Percentiles rank a stretch among this genome's conserved stretches.
Conservation (phyloP, 768 basidiomycete species). For the Lactarius trivialis region DNA sequence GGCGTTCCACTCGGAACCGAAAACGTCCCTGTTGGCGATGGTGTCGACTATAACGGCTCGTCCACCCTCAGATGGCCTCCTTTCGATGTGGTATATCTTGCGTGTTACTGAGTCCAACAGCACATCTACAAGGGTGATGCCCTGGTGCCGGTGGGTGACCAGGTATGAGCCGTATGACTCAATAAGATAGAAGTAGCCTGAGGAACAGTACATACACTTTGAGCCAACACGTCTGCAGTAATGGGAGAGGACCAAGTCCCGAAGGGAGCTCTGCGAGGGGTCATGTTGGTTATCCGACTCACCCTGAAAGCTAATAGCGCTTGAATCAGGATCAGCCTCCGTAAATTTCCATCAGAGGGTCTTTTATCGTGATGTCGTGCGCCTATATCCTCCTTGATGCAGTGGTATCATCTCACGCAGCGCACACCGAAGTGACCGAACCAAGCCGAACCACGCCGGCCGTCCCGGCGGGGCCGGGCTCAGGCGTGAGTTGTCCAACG, state of each 20-base stretch:
- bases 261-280: slow-evolving; percentile 11
- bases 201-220: not conserved
- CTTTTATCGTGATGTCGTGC: not conserved
- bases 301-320: not conserved
- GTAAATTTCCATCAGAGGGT: no score
- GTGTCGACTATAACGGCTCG: slow-evolving; percentile 55
- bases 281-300: not conserved
- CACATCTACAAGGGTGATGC: slow-evolving; percentile 35
- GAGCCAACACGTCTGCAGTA: slow-evolving; percentile 15
- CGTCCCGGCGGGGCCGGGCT: no score
- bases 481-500: no score
- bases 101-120: slow-evolving; percentile 46
- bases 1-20: slow-evolving; percentile 49
- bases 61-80: slow-evolving; percentile 48
- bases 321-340: accelerated
- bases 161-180: not conserved
- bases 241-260: slow-evolving; percentile 21
- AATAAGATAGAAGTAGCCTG: not conserved
- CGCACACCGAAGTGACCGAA: no score
- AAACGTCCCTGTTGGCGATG: slow-evolving; percentile 41
- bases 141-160: slow-evolving; percentile 22
- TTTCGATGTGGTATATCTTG: slow-evolving; percentile 51
- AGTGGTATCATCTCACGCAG: no score
- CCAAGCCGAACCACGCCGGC: no score
- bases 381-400: no score